Evolutionary conservation across 2,329 filamentous ascomycete genomes (phyloP).

Genomic region (Dichotomopilus funicola): DNA sequence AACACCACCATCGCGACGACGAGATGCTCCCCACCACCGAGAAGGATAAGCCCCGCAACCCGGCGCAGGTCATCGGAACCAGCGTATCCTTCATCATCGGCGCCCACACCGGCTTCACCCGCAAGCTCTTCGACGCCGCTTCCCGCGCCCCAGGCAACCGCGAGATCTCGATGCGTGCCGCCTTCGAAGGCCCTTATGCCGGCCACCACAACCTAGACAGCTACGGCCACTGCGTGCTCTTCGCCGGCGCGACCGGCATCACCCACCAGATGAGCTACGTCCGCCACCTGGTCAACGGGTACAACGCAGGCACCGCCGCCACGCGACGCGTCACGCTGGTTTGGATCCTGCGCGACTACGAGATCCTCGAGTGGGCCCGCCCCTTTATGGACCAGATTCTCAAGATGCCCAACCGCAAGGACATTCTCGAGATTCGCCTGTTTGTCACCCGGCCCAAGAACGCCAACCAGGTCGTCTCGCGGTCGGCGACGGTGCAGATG

Average conservation of each 20-base stretch:
- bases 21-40: constrained; percentile 26
- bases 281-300: constrained; percentile 65
- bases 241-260: constrained; percentile 90
- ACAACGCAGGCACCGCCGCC: constrained; percentile 64
- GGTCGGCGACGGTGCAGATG: constrained; percentile 79
- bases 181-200: constrained; percentile 85
- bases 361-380: constrained; percentile 87
- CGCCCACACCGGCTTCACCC: constrained; percentile 81
- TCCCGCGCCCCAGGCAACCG: constrained; percentile 40
- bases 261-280: constrained; percentile 91
- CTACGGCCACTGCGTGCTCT: constrained; percentile 85
- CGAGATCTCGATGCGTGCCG: constrained; percentile 59
- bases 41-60: constrained; percentile 9
- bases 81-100: constrained; percentile 77
- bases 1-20: constrained; percentile 42
- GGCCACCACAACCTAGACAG: constrained; percentile 80
- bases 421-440: constrained; percentile 77
- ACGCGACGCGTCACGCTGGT: constrained; percentile 76
- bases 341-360: constrained; percentile 86
- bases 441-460: constrained; percentile 86
- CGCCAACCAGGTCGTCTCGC: constrained; percentile 71
- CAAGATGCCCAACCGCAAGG: constrained; percentile 69
- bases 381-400: constrained; percentile 76
- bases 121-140: constrained; percentile 69
- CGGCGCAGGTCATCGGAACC: constrained; percentile 37